Evolutionary conservation across 2,329 filamentous ascomycete genomes (phyloP), one percentile per base, ranked within the genome.

Genomic region (Botrytis galanthina): DNA sequence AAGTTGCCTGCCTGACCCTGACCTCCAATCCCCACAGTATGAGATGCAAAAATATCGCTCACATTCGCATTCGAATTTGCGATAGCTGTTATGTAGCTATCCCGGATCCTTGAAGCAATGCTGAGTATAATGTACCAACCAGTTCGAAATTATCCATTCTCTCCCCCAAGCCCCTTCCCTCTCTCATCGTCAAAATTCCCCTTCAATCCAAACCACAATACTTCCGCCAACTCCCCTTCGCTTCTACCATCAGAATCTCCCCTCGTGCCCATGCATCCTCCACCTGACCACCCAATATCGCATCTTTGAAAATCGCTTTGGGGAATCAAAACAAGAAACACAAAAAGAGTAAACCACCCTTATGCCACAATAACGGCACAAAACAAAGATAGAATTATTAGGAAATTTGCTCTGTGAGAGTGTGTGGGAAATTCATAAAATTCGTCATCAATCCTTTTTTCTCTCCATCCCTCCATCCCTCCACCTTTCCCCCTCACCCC

Each of bases 371-470:
- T 32, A 20, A 42, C 9, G 39, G 68, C 29, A 70, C 29, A 48
- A 70, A 57, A n/a, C 51, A 57, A 57, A 57, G 8, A 29, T 7
- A 57, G 32, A 46, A 46, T 44, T 44, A 70, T 62, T 59, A 70
- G 54, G 54, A 44, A 48, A 70, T n/a, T 59, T 54, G 37, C 48
- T 68, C 64, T 10, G 26, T 54, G 9, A 39, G 64, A 68, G 46
- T 20, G n/a, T 42, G 46, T 57, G 29, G 35, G 10, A 57, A 71
- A 71, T 39, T 70, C 69, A 63, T 71, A 63, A 71, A 71, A 63
- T 71, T 66, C 59, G 44, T 71, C 61, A 63, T 71, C 59, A 29
- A 72, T 72, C 37, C 46, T 66, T 39, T 57, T 26, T n/a, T 39
- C 60, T 26, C 48, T 22, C 46, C n/a, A 29, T 22, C 18, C 29